Evolutionary conservation across 768 basidiomycete species (phyloP).

Genomic region (Suillus variegatus): DNA sequence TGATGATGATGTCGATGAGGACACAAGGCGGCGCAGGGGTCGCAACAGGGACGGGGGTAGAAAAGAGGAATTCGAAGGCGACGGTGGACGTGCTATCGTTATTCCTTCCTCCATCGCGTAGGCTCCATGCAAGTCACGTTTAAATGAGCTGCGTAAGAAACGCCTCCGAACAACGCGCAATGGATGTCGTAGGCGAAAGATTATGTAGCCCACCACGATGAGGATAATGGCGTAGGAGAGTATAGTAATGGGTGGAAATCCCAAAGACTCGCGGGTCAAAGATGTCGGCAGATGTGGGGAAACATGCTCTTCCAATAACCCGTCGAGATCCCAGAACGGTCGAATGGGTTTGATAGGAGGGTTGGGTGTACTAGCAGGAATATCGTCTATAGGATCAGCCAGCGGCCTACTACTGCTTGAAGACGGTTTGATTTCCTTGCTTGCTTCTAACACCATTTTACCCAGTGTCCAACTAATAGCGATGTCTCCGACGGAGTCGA

Average conservation of each 20-base stretch:
- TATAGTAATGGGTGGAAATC: conserved; percentile 70
- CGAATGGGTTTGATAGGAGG: conserved; percentile 62
- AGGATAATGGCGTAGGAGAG: conserved; percentile 53
- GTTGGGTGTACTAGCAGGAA: conserved; percentile 49
- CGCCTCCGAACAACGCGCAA: conserved; percentile 46
- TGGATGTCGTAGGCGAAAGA: conserved; percentile 60
- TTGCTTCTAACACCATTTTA: conserved; percentile 98
- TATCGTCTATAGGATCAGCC: conserved; percentile 73
- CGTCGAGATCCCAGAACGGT: conserved; percentile 59
- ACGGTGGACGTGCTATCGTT: conserved; percentile 19
- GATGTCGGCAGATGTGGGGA: conserved; percentile 67
- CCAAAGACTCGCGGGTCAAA: conserved; percentile 63
- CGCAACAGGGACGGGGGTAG: conserved; percentile 27
- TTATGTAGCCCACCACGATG: conserved; percentile 42
- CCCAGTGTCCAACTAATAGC: conserved; percentile 98
- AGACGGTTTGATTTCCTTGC: conserved; percentile 71
- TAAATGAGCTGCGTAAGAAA: conserved; percentile 45
- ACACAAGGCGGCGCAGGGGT: conserved; percentile 28
- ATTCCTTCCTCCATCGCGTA: conserved; percentile 53
- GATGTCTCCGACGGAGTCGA: conserved; percentile 90
- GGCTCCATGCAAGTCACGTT: conserved; percentile 25
- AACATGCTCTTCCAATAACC: conserved; percentile 60
- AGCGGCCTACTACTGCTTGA: conserved; percentile 52
- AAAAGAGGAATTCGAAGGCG: conserved; percentile 19
- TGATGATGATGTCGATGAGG: conserved; percentile 16